A percentile compares a stretch with the other conserved stretches of the same genome.
Evolutionary conservation across 805 yeast genomes (phyloP).

Genomic region (Candida wancherniae): DNA sequence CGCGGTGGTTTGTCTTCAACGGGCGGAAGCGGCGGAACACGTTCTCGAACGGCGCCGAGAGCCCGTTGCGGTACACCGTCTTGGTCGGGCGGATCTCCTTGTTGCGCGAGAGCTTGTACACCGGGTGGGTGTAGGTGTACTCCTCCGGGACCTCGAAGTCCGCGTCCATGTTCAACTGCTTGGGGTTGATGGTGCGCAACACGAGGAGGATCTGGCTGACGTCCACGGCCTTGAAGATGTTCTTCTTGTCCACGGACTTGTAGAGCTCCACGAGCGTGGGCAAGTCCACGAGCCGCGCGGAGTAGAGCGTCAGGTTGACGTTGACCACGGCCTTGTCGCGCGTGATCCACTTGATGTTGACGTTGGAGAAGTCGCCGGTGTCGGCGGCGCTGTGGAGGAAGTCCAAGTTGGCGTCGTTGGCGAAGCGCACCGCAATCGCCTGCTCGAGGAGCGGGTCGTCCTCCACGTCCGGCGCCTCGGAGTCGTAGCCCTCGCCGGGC

Average conservation of each 20-base stretch:
- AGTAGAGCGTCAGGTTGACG: constrained; percentile 64
- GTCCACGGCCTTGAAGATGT: constrained; percentile 81
- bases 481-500: constrained; percentile 94
- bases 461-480: constrained; percentile 93
- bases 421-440: constrained; percentile 72
- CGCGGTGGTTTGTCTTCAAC: constrained; percentile 61
- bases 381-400: constrained; percentile 73
- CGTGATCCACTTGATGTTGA: constrained; percentile 80
- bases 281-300: constrained; percentile 80
- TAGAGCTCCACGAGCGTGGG: constrained; percentile 86
- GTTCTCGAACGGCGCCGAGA: constrained; percentile 74
- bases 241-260: constrained; percentile 85
- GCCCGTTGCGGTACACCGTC: constrained; percentile 66
- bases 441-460: constrained; percentile 92
- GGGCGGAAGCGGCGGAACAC: constrained; percentile 68
- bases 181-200: constrained; percentile 45
- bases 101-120: constrained; percentile 30
- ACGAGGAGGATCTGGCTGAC: constrained; percentile 81
- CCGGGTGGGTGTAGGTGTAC: constrained; percentile 32
- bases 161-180: constrained; percentile 37
- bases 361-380: constrained; percentile 65
- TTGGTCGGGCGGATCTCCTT: constrained; percentile 41
- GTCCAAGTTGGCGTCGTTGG: constrained; percentile 66
- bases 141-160: constrained; percentile 44
- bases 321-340: constrained; percentile 71